phyloP scores from a whole-genome alignment of 1,284 basidiomycete species.

The Ustilago curta region DNA sequence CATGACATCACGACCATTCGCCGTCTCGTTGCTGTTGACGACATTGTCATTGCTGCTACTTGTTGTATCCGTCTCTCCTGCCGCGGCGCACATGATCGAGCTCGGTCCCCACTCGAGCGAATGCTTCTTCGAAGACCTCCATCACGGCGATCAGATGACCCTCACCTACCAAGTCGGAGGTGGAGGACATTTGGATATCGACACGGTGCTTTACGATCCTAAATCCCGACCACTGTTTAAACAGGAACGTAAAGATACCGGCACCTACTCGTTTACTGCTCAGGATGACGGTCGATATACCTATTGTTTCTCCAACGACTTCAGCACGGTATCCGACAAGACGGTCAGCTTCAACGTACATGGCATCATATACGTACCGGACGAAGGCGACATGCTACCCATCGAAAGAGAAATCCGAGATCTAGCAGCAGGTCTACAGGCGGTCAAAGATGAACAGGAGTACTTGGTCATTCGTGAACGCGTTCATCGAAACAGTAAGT shows the following conservation, averaged over 20 bases:
- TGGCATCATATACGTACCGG: conserved; percentile 90
- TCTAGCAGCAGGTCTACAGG: conserved; percentile 83
- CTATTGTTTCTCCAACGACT: conserved; percentile 98
- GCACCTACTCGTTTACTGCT: conserved; percentile 87
- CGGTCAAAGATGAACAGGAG: conserved; percentile 98
- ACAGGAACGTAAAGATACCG: conserved; percentile 87
- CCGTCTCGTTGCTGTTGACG: too few relatives aligned
- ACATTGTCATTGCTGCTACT: too few relatives aligned
- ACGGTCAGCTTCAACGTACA: conserved; percentile 99
- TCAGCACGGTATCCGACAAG: conserved; percentile 94
- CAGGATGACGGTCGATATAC: conserved; percentile 86
- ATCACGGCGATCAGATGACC: conserved; percentile 97
- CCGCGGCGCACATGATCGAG: conserved; percentile 72
- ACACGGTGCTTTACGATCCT: conserved; percentile 85
- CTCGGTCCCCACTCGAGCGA: conserved; percentile 84
- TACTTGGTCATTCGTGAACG: conserved; percentile 95
- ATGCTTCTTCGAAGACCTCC: conserved; percentile 98
- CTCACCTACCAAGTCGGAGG: conserved; percentile 98
- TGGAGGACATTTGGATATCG: conserved; percentile 95
- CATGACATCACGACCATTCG: too few relatives aligned
- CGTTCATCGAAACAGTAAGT: conserved; percentile 85
- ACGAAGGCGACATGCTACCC: conserved; percentile 79
- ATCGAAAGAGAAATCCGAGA: conserved; percentile 94
- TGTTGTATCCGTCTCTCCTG: too few relatives aligned
- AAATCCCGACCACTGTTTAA: conserved; percentile 78